phyloP scores from a whole-genome alignment of 1,284 basidiomycete genomes.

The Crepidotus sp. region DNA sequence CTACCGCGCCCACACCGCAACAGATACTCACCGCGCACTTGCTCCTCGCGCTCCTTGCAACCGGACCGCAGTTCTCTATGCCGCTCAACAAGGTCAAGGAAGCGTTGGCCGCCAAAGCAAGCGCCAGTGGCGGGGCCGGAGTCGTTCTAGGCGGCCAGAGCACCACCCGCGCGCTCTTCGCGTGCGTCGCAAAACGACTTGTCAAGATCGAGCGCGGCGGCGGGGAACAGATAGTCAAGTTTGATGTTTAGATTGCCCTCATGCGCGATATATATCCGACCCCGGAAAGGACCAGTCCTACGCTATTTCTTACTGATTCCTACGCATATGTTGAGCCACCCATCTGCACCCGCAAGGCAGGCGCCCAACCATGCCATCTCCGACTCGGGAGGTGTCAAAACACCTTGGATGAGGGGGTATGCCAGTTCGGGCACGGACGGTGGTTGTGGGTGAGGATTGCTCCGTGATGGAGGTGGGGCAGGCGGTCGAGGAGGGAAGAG shows the following conservation, averaged over 20 bases:
- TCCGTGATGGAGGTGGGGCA: slow-evolving; percentile 31
- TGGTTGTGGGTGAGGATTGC: slow-evolving; percentile 28
- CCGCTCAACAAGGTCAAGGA: slow-evolving; percentile 57
- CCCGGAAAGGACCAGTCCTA: not conserved
- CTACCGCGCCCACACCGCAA: slow-evolving; percentile 39
- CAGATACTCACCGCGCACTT: slow-evolving; percentile 64
- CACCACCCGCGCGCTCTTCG: slow-evolving; percentile 49
- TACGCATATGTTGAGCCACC: slow-evolving; percentile 86
- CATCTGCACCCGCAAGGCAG: slow-evolving; percentile 86
- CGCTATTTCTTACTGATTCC: slow-evolving; percentile 36
- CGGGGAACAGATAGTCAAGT: slow-evolving; percentile 63
- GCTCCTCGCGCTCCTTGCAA: slow-evolving; percentile 44
- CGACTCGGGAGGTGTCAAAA: slow-evolving; percentile 76
- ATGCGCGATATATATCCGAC: not conserved
- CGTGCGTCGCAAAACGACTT: slow-evolving; percentile 64
- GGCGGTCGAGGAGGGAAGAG: slow-evolving; percentile 49
- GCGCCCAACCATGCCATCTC: slow-evolving; percentile 92
- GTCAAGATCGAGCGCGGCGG: slow-evolving; percentile 66
- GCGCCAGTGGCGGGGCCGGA: slow-evolving; percentile 25
- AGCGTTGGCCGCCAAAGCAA: slow-evolving; percentile 35
- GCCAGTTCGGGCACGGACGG: slow-evolving; percentile 39
- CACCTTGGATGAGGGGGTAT: slow-evolving; percentile 78
- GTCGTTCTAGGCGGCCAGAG: slow-evolving; percentile 27
- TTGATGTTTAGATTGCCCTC: slow-evolving; percentile 37
- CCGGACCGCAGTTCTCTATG: slow-evolving; percentile 45